Base-by-base conservation (phyloP, 805 yeast genomes). In the Lipomyces mesembrius region DNA sequence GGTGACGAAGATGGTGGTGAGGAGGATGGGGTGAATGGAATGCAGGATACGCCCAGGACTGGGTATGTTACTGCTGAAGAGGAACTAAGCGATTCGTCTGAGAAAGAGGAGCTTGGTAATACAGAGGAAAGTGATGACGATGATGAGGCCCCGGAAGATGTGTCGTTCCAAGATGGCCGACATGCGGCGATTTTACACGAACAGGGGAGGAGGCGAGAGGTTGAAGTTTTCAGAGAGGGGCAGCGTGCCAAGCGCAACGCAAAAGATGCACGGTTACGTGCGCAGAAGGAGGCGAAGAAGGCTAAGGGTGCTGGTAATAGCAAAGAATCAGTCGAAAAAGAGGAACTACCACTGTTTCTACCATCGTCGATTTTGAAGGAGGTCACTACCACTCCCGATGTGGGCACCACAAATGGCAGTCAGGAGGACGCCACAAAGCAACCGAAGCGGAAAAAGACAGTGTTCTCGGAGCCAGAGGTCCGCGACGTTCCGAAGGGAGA, bases 81-180 rank as follows among this genome's bases (percentile, higher is more conserved):
- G 57, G 61, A 60, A 8, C 27, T 61, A 12, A 52, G 59, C 43
- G 20, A n/a, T 34, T 43, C 34, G 59, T 17, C 22, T 6, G 17
- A 9, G 39, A 3, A 8, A 51, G 22, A 5, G 22, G 34, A 52
- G 37, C 17, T 22, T 49, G 32, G 32, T 39, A 56, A 49, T 17
- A 46, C 34, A 14, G 63, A 54, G 57, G 57, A 49, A n/a, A 61
- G 60, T 35, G 65, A 60, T 35, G 51, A 34, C 20, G 64, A 59
- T 60, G 55, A 61, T n/a, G 70, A 64, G 20, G 71, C 70, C 25
- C 71, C 71, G 5, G 71, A 68, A 37, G 71, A 68, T 43, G 62
- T 66, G 32, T 68, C 71, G 27, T 62, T 68, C 37, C 20, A 51
- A 6, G 63, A 62, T 14, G 58, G 70, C 11, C 25, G 49, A 7